Evolutionary conservation across 768 basidiomycete species (phyloP), one percentile per base, ranked within the genome.

Genomic region (Tulasnella sp.): DNA sequence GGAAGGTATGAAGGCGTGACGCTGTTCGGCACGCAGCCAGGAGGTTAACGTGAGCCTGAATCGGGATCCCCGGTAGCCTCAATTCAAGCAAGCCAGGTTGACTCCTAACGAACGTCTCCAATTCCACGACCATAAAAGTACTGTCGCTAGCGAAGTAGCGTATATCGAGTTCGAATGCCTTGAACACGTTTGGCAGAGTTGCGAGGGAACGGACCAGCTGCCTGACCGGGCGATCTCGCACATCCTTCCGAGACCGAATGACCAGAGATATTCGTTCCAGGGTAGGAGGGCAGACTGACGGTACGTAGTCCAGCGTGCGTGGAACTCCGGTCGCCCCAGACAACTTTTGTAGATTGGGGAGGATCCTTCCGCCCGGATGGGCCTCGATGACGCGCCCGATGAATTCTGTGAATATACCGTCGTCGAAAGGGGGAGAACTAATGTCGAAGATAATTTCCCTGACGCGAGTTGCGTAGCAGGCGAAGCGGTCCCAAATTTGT

Each of bases 131-230:
- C 18, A 57, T 20, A 57, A 16, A 1, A 61, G n/a, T 13, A 13
- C 1, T 7, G 6, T n/a, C n/a, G 13, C 1, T 13, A 15, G 0
- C 2, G 9, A 9, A 26, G 23, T 2, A 9, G 29, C 15, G 1
- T 23, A 10, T 32, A 13, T 61, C 29, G 15, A 61, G n/a, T n/a
- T 61, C 57, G 57, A 61, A 61, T 13, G n/a, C 11, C 29, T 61
- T 32, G 57, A 61, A n/a, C 10, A 6, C 23, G n/a, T 61, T 61
- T 7, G 29, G n/a, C 2, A 32, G 57, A 5, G 26, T 26, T 42
- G 42, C 11, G 26, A 61, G 57, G 26, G 11, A 29, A 29, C 10
- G n/a, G 9, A 26, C 20, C 13, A 61, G n/a, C n/a, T 11, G n/a
- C 23, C 57, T 0, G 6, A 23, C 7, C 57, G n/a, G 11, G 23